phyloP scores from a whole-genome alignment of 768 basidiomycete genomes.

The Ramaria rubella region DNA sequence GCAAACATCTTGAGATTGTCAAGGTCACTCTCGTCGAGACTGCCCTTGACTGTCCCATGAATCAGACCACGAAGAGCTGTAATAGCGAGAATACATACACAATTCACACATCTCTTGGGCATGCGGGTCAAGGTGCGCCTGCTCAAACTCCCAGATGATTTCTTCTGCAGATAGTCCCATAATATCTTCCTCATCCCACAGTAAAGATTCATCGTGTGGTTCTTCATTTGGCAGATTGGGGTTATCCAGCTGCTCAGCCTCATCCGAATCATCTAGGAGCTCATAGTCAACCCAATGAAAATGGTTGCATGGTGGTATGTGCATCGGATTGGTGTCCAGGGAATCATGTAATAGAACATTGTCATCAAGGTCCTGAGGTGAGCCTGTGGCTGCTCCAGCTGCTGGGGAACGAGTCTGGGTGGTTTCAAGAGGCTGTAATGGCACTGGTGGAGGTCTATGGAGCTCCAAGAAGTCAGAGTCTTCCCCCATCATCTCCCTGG shows the following conservation, averaged over 20 bases:
- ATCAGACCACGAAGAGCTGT: not conserved
- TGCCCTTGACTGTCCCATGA: not conserved
- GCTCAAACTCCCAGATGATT: not conserved
- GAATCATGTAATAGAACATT: not conserved
- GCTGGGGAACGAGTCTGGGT: too few species aligned
- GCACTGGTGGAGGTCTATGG: too few species aligned
- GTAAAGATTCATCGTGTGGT: not conserved
- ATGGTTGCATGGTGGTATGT: not conserved
- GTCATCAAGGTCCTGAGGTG: not conserved
- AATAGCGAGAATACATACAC: not conserved
- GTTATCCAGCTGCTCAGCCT: not conserved
- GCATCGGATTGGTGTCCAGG: not conserved
- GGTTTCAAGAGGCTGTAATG: too few species aligned
- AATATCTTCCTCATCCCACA: not conserved
- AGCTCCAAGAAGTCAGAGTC: too few species aligned
- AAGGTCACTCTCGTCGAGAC: not conserved
- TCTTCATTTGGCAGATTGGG: not conserved
- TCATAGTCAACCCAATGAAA: not conserved
- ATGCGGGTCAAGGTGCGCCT: not conserved
- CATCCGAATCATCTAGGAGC: not conserved
- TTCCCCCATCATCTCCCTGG: not conserved
- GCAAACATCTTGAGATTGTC: not conserved
- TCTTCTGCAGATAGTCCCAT: not conserved
- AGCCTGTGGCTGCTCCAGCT: too few species aligned
- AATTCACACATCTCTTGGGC: not conserved